Percentiles rank a stretch among this genome's conserved stretches.
Evolutionary conservation across 2,329 filamentous ascomycete species (phyloP).

Genomic region (Fonsecaea erecta): DNA sequence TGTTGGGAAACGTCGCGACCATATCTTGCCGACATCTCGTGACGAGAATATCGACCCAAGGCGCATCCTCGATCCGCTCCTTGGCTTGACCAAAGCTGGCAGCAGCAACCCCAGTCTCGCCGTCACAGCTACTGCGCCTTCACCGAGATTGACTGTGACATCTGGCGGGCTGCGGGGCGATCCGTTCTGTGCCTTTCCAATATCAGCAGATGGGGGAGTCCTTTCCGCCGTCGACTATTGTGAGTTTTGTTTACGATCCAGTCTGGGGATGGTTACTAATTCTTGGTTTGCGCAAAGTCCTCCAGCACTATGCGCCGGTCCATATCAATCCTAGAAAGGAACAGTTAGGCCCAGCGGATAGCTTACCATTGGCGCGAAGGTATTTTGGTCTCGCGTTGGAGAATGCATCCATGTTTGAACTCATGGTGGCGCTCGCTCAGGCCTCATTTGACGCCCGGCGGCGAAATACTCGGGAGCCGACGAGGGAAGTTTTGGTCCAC

Average conservation of each 20-base stretch:
- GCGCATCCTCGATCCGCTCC: not conserved
- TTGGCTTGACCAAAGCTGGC: not conserved
- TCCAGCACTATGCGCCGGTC: conserved; percentile 16
- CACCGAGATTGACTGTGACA: conserved; percentile 13
- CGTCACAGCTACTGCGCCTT: not conserved
- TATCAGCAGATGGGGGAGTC: conserved; percentile 9
- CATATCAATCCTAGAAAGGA: conserved; percentile 16
- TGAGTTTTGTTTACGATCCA: not conserved
- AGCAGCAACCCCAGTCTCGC: not conserved
- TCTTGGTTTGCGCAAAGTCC: conserved; percentile 1
- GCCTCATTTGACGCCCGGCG: conserved; percentile 4
- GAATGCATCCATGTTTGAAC: conserved; percentile 20
- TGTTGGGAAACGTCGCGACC: conserved; percentile 12
- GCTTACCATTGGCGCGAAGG: conserved; percentile 5
- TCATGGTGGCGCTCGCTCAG: conserved; percentile 17
- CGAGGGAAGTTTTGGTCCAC: conserved; percentile 15
- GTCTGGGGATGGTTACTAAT: not conserved
- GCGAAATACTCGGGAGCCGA: conserved; percentile 5
- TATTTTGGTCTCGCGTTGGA: conserved; percentile 21
- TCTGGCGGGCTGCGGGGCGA: conserved; percentile 17
- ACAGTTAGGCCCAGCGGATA: conserved; percentile 11
- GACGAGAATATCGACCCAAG: not conserved
- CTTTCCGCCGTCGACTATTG: conserved; percentile 17
- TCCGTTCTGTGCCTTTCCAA: conserved; percentile 19
- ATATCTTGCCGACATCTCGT: not conserved